Percentiles rank a stretch among this genome's conserved stretches.
Conservation (phyloP, 1,284 basidiomycete species). For the Papiliotrema nemorosa region DNA sequence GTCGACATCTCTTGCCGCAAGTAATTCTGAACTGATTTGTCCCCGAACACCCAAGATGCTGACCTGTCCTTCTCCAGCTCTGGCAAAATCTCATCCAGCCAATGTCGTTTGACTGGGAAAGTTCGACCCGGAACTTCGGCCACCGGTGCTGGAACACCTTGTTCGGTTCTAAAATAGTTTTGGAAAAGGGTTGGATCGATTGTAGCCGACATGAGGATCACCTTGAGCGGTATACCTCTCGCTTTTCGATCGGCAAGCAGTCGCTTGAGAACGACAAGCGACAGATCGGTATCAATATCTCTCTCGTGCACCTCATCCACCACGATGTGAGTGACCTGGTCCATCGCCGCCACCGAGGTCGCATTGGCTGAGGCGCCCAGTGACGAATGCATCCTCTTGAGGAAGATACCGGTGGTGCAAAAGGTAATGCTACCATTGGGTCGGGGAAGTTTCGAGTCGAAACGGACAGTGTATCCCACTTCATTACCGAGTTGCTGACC, state of each 20-base stretch:
- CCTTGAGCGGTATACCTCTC: slow-evolving; percentile 73
- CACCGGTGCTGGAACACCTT: slow-evolving; percentile 64
- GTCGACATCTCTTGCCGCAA: slow-evolving; percentile 66
- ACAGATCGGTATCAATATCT: slow-evolving; percentile 88
- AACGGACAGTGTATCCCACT: slow-evolving; percentile 91
- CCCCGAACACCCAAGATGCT: slow-evolving; percentile 67
- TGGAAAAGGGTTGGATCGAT: slow-evolving; percentile 88
- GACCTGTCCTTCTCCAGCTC: slow-evolving; percentile 51
- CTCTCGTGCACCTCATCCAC: slow-evolving; percentile 97
- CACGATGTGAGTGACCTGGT: slow-evolving; percentile 83
- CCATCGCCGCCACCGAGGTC: slow-evolving; percentile 55
- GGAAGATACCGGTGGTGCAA: slow-evolving; percentile 89
- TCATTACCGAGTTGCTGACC: slow-evolving; percentile 68
- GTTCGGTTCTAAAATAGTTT: slow-evolving; percentile 69
- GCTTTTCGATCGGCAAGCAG: slow-evolving; percentile 72
- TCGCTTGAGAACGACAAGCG: slow-evolving; percentile 87
- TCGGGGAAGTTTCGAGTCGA: slow-evolving; percentile 76
- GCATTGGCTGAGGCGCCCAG: slow-evolving; percentile 53
- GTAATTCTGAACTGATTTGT: slow-evolving; percentile 71
- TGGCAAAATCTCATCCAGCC: slow-evolving; percentile 73
- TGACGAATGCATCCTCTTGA: slow-evolving; percentile 79
- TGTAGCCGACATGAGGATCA: slow-evolving; percentile 94
- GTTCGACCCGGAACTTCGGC: slow-evolving; percentile 88
- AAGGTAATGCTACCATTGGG: slow-evolving; percentile 82
- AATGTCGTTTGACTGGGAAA: slow-evolving; percentile 79